Conservation (phyloP, 352 stramenopile genomes). For the Pilasporangium apinafurcum region DNA sequence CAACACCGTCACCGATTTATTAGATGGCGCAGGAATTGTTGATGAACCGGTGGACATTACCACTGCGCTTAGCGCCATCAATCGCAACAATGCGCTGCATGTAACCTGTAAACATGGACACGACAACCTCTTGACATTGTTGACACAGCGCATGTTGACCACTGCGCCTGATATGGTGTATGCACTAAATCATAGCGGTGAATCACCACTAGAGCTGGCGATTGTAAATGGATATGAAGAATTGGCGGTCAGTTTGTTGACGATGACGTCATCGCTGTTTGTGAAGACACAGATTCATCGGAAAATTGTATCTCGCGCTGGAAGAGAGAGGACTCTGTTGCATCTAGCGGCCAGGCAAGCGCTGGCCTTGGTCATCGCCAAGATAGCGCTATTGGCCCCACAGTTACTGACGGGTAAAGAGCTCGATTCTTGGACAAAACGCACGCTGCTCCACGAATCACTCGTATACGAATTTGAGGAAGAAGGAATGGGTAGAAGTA, state of each 20-base stretch:
- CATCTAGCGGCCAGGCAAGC: constrained; percentile 38
- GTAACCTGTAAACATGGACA: constrained; percentile 42
- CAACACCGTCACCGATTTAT: constrained; percentile 45
- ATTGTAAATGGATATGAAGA: constrained; percentile 38
- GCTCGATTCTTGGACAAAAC: constrained; percentile 32
- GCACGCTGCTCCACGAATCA: constrained; percentile 40
- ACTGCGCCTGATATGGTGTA: constrained; percentile 19
- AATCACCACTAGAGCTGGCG: constrained; percentile 44
- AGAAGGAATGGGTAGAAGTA: background rate
- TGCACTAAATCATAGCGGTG: constrained; percentile 8
- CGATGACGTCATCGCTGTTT: constrained; percentile 44
- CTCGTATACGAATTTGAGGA: constrained; percentile 17
- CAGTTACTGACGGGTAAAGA: constrained; percentile 26
- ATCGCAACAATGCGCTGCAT: constrained; percentile 43
- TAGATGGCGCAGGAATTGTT: constrained; percentile 44
- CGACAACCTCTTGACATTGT: constrained; percentile 38
- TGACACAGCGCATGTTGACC: constrained; percentile 26
- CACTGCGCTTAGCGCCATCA: constrained; percentile 10
- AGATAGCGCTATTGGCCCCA: constrained; percentile 50
- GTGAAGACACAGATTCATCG: background rate
- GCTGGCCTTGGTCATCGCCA: constrained; percentile 29
- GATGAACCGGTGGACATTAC: constrained; percentile 32
- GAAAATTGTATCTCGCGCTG: constrained; percentile 3
- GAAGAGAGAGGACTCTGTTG: constrained; percentile 30
- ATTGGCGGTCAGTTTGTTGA: constrained; percentile 47